These are phyloP conservation scores for Novymonas esmeraldas DNA, from an alignment of 208 protist species.

Conservation along the genomic window DNA sequence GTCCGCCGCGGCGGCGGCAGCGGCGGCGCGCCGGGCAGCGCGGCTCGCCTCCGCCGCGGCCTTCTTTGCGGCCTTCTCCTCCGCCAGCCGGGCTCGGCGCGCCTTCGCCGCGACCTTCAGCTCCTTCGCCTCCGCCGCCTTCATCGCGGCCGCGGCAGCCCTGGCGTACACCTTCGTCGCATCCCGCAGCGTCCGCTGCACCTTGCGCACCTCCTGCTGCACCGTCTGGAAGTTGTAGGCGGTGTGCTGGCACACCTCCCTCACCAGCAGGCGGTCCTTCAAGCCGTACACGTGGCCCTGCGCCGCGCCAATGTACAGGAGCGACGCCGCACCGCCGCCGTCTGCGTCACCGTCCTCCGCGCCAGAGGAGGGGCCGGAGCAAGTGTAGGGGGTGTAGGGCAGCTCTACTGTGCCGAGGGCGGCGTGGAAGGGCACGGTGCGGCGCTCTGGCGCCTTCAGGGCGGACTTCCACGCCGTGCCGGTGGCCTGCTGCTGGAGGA, in stretches of 20 bases:
- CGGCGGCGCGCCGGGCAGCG: conserved; percentile 24
- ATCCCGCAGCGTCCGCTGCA: conserved; percentile 46
- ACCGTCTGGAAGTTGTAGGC: conserved; percentile 48
- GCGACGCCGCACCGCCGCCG: conserved; percentile 26
- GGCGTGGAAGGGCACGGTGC: conserved; percentile 34
- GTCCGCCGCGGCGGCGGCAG: conserved; percentile 29
- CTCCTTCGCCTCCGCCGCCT: conserved; percentile 41
- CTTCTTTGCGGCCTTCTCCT: conserved; percentile 55
- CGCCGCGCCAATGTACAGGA: conserved; percentile 58
- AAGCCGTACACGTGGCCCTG: conserved; percentile 72
- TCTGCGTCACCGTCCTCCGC: conserved; percentile 20
- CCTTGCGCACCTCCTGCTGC: conserved; percentile 38
- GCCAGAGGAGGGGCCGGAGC: conserved; percentile 16
- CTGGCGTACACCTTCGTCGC: conserved; percentile 36
- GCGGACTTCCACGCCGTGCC: conserved; percentile 48
- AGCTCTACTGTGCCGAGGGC: conserved; percentile 70
- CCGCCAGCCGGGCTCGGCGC: conserved; percentile 20
- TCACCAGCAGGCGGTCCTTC: conserved; percentile 44
- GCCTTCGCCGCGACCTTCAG: conserved; percentile 44
- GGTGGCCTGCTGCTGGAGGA: conserved; percentile 25
- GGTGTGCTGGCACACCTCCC: conserved; percentile 53
- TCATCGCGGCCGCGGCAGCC: conserved; percentile 40
- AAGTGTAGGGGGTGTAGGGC: conserved; percentile 47
- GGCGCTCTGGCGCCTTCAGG: conserved; percentile 53
- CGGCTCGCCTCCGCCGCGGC: conserved; percentile 31